Base-by-base conservation (phyloP, 2,329 filamentous ascomycete species). In the Chaetomiaceae sp. region DNA sequence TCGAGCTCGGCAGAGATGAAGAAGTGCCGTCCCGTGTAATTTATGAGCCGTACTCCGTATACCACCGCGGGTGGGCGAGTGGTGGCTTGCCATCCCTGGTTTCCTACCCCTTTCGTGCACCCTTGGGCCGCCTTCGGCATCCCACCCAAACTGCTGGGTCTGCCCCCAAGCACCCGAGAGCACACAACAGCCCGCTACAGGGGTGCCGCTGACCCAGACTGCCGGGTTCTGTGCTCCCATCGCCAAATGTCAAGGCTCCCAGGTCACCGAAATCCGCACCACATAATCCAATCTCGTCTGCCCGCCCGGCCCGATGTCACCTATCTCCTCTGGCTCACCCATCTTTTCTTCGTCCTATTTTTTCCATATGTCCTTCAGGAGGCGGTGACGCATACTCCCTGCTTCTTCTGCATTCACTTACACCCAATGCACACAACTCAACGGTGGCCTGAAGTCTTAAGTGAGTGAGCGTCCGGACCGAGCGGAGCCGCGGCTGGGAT, bases 111-210 rank as follows among this genome's bases (percentile, higher is more conserved):
- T 32, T 26, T 26, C 10, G 14, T 15, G 4, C 36, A 24, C 22
- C 22, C 22, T 24, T 24, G 22, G 22, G 38, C 38, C 38, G 39
- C 22, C 26, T 47, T 50, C 42, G 42, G 44, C 44, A 48, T 5
- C 42, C 33, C 42, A 49, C 49, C 49, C 51, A 49, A 38, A 30
- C 50, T 22, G 41, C 45, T 48, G 53, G 53, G 50, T 40, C 50
- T 26, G 10, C 15, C 18, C n/a, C n/a, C n/a, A 22, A n/a, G 24
- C 5, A 14, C 33, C 34, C 29, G n/a, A 26, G 26, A 27, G 39
- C 37, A 42, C 42, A 38, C 18, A 32, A n/a, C 12, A 14, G 29
- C n/a, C 7, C 29, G 3, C 38, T 30, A 30, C 47, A 38, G 22
- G 43, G 48, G 39, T 46, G 24, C 44, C 29, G 19, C 30, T 40